phyloP scores from a whole-genome alignment of 805 yeast genomes.

The Metschnikowia sp. region DNA sequence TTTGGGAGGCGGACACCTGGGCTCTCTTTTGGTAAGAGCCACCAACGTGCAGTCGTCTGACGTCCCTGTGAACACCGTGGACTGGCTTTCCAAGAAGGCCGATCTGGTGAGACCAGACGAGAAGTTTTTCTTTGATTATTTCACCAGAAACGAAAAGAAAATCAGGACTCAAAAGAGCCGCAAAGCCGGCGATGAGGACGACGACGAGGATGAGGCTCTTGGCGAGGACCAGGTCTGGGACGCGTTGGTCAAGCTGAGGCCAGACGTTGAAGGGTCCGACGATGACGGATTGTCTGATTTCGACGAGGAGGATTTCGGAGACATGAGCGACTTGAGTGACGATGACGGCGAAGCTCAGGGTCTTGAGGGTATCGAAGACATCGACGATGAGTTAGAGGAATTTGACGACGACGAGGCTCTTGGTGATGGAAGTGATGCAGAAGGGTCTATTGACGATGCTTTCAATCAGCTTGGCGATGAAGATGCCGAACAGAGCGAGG shows the following conservation, averaged over 20 bases:
- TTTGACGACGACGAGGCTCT: conserved; percentile 25
- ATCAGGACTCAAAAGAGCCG: conserved; percentile 21
- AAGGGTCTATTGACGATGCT: too few relatives aligned
- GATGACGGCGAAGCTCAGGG: conserved; percentile 33
- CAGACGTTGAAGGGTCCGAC: conserved; percentile 55
- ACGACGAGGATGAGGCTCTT: conserved; percentile 37
- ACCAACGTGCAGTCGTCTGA: conserved; percentile 40
- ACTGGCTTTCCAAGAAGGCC: conserved; percentile 70
- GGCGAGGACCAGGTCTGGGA: conserved; percentile 77
- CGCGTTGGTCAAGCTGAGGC: conserved; percentile 71
- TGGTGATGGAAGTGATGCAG: background rate
- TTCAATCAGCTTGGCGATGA: background rate
- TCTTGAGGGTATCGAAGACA: conserved; percentile 21
- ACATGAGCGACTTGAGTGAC: conserved; percentile 28
- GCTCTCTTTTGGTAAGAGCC: conserved; percentile 64
- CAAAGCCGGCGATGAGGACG: conserved; percentile 26
- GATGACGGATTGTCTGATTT: conserved; percentile 34
- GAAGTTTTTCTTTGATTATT: conserved; percentile 82
- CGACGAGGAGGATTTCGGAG: conserved; percentile 44
- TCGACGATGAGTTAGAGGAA: conserved; percentile 26
- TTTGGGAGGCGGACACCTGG: conserved; percentile 78
- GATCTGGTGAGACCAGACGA: conserved; percentile 82
- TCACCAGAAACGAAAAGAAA: conserved; percentile 54
- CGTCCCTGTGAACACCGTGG: conserved; percentile 78
- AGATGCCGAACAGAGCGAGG: conserved; percentile 12